Base-by-base conservation (phyloP, 257 asterid species). In the Scutellaria galericulata region DNA sequence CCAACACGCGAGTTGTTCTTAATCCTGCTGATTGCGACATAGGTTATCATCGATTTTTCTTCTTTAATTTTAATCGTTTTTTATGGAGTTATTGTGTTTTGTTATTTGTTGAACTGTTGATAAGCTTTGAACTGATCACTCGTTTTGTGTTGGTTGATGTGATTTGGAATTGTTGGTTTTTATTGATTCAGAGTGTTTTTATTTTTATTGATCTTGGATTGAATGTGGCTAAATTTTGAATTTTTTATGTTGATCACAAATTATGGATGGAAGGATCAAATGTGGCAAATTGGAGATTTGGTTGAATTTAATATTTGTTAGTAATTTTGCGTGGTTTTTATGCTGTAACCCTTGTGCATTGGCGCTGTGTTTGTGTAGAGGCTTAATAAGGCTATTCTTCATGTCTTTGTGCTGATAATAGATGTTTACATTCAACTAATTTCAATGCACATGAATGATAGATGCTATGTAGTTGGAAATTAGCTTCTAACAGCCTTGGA, bases 11-110 rank as follows among this genome's bases (percentile, higher is more conserved):
- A 11, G 89, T 83, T 20, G 73, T 74, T 45, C 86, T 87, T 64
- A 87, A 87, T 44, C 85, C 90, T 7, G 89, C 91, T 12, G 94
- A 88, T 67, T 86, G 91, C 78, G 85, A 86, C 64, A 71, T 88
- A 74, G 94, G 94, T 74, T 45, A 39, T 46, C 13, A 73, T 56
- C 66, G 15, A 47, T 13, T 72, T n/a, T 55, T 20, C 10, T 59
- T 58, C 39, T 12, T 6, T 39, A 5, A 7, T 39, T 12, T 15
- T 2, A 24, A 14, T 20, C 7, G 1, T 8, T 1, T 63, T 44
- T 46, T 14, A 31, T 71, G 52, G 37, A 13, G 31, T 58, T 1
- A 40, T 37, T 50, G 55, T 41, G 3, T 24, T 42, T 46, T n/a
- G 7, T 14, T 65, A 6, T 46, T 11, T 14, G 5, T 57, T 13